phyloP scores from a whole-genome alignment of 495 filamentous ascomycete genomes.

The Pseudomonodictys pantanalensis region DNA sequence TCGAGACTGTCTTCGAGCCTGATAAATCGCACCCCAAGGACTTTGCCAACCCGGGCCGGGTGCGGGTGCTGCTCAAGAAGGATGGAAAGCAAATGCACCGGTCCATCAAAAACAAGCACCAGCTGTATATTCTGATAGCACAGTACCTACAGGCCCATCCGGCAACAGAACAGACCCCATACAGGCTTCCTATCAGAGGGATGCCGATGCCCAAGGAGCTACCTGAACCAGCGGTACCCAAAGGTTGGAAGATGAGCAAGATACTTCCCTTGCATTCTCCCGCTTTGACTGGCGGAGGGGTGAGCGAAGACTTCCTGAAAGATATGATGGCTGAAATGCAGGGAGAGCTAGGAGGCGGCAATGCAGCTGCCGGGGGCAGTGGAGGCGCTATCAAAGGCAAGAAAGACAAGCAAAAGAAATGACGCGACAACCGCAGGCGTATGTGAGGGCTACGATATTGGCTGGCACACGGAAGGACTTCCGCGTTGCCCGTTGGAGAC shows the following conservation, averaged over 20 bases:
- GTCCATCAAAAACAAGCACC: constrained; percentile 80
- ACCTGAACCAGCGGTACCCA: constrained; percentile 70
- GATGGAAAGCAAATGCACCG: constrained; percentile 49
- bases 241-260: constrained; percentile 86
- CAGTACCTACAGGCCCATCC: constrained; percentile 73
- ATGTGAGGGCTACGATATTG: neutral
- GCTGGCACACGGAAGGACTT: too few relatives aligned
- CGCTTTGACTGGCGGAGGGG: constrained; percentile 86
- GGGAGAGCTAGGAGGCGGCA: constrained; percentile 49
- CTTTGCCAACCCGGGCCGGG: constrained; percentile 93
- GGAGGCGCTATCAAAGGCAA: constrained; percentile 48
- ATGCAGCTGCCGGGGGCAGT: constrained; percentile 39
- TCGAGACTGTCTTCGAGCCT: constrained; percentile 81
- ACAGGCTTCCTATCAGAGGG: constrained; percentile 63
- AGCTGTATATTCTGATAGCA: constrained; percentile 76
- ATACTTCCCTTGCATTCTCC: constrained; percentile 83
- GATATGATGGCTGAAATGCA: constrained; percentile 97
- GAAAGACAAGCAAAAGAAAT: constrained; percentile 48
- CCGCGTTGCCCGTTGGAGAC: too few relatives aligned
- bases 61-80: constrained; percentile 71
- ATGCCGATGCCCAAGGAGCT: constrained; percentile 64
- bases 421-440: neutral
- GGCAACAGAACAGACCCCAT: constrained; percentile 63
- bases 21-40: constrained; percentile 92
- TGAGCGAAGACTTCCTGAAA: constrained; percentile 93